Base-by-base conservation (phyloP, 2,329 filamentous ascomycete genomes). In the Penicillium sp. region DNA sequence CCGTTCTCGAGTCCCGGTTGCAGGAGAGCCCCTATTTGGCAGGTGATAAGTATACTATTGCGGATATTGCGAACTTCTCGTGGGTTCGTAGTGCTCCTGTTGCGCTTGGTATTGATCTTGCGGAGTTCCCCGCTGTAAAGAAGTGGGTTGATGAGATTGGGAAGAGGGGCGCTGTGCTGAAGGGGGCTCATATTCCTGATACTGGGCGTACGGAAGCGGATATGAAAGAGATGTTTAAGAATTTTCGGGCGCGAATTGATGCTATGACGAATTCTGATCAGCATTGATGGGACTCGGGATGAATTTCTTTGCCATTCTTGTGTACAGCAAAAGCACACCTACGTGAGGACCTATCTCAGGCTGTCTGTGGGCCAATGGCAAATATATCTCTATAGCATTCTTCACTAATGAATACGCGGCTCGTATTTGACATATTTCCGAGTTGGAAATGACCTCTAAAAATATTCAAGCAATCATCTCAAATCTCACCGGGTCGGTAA, bases 31-130 rank as follows among this genome's bases (percentile, higher is more conserved):
- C 75, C 4, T 81, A 76, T 68, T 64, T 80, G 1, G 77, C 78
- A 0, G 78, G 78, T 0, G 61, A 70, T 27, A 79, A 78, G 56
- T 79, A 75, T 56, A 79, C 73, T 1, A 77, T 81, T 57, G 78
- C 77, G 9, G 78, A 81, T 58, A 73, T 80, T 43, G 75, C 76
- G 11, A 76, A 67, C 56, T 81, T 74, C 56, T 63, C 68, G 3
- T 81, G 79, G 79, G 70, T 79, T 6, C 63, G 63, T 1, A 46
- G 44, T 29, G 66, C 49, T 1, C 63, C 64, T 3, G 5, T 35
- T 4, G 45, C 57, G 1, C 43, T 73, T 47, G 68, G 69, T 25
- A 63, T 73, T 44, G 66, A 73, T 43, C 49, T 74, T 6, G 51
- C 49, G 6, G 67, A 71, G 47, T 74, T 62, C 47, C 72, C 70